Percentiles rank a stretch among this genome's conserved stretches.
Conservation (phyloP, 495 filamentous ascomycete species). For the Xylaria longipes region DNA sequence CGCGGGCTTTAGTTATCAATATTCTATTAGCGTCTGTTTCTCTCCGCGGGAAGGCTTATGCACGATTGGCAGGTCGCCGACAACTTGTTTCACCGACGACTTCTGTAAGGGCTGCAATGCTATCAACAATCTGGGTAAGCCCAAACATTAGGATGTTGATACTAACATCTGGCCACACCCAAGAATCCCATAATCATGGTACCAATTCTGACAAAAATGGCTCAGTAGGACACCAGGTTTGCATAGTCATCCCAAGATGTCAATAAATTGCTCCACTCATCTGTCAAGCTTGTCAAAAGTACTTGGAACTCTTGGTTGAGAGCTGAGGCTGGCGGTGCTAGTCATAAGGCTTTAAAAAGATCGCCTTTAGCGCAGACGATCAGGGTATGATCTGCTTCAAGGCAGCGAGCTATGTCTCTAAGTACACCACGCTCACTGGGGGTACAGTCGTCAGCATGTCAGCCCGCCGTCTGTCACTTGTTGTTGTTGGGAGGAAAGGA, state of each 20-base stretch:
- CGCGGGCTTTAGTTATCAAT: not conserved
- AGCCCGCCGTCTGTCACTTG: not conserved
- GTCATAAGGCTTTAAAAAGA: constrained; percentile 7
- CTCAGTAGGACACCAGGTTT: not conserved
- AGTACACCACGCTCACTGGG: constrained; percentile 6
- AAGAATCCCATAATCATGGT: not conserved
- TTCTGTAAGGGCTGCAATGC: not conserved
- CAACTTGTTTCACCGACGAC: not conserved
- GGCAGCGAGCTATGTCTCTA: not conserved
- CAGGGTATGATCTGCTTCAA: constrained; percentile 7
- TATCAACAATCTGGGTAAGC: not conserved
- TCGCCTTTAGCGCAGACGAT: constrained; percentile 1
- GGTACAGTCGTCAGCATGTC: not conserved
- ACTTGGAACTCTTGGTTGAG: not conserved
- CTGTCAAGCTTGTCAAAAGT: not conserved
- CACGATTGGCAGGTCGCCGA: constrained; percentile 6
- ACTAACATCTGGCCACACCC: not conserved
- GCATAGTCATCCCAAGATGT: not conserved
- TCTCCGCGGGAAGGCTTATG: not conserved
- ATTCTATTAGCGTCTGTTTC: not conserved
- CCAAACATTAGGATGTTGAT: not conserved
- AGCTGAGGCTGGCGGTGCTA: not conserved
- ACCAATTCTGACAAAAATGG: not conserved
- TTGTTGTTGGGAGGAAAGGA: not conserved
- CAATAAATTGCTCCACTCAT: not conserved